Percentiles rank a stretch among this genome's conserved stretches.
Conservation (phyloP, 176 grass and related monocot genomes). For the Carex myosuroides region DNA sequence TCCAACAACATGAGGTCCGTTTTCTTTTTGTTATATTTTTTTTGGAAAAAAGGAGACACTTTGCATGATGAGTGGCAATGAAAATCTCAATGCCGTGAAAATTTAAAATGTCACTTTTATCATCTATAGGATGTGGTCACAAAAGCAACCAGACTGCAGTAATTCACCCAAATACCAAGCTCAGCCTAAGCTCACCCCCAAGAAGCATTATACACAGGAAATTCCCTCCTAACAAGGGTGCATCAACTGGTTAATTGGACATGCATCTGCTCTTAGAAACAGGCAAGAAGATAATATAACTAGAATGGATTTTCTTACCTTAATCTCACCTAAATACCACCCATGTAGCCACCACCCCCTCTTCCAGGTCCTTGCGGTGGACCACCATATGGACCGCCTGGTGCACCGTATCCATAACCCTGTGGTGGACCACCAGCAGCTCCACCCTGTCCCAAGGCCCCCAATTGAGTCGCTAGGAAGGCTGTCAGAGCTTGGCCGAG, state of each 20-base stretch:
- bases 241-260: neutral
- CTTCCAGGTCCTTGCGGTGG: slow-evolving; percentile 51
- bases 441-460: slow-evolving; percentile 40
- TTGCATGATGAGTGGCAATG: neutral
- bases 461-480: slow-evolving; percentile 64
- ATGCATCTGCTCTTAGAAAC: neutral
- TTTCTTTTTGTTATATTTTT: neutral
- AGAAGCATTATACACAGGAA: neutral
- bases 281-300: neutral
- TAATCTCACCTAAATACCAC: slow-evolving; percentile 72
- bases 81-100: neutral
- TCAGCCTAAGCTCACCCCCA: neutral
- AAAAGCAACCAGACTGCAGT: neutral
- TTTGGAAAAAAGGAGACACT: neutral
- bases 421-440: slow-evolving; percentile 28
- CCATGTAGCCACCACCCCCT: slow-evolving; percentile 61
- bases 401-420: slow-evolving; percentile 52
- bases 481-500: slow-evolving; percentile 86
- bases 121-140: neutral
- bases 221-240: neutral
- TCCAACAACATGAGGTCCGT: neutral
- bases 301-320: slow-evolving; percentile 17
- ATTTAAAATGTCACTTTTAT: neutral
- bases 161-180: neutral
- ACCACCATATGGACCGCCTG: slow-evolving; percentile 65